phyloP scores from a whole-genome alignment of 2,329 filamentous ascomycete species.

The Xylaria sp. region DNA sequence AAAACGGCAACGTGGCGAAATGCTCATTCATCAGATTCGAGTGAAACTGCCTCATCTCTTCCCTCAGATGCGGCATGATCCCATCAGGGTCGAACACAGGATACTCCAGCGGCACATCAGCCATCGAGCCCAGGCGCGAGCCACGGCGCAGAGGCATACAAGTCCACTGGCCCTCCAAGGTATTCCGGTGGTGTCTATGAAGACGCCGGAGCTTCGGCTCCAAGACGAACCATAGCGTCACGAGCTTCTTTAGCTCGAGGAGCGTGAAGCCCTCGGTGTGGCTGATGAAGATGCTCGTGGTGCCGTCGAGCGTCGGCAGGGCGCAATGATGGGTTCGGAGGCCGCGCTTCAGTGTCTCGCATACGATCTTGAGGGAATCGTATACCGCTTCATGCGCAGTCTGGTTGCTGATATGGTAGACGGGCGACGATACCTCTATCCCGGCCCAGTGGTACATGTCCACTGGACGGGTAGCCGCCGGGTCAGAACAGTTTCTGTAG shows the following conservation, averaged over 20 bases:
- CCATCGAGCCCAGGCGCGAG: conserved; percentile 18
- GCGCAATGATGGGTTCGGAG: conserved; percentile 41
- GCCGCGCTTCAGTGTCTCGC: conserved; percentile 21
- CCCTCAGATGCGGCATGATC: conserved; percentile 10
- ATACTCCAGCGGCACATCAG: neutral
- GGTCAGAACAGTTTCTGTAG: neutral
- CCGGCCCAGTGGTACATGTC: conserved; percentile 35
- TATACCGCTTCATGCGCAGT: neutral
- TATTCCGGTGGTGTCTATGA: conserved; percentile 23
- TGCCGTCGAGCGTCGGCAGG: conserved; percentile 29
- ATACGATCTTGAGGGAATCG: conserved; percentile 1
- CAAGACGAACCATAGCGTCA: conserved; percentile 31
- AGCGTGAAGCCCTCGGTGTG: conserved; percentile 38
- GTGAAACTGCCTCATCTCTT: neutral
- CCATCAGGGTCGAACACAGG: neutral
- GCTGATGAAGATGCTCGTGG: conserved; percentile 36
- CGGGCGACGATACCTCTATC: conserved; percentile 40
- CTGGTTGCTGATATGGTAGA: conserved; percentile 8
- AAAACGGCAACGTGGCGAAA: neutral
- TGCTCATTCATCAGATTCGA: conserved; percentile 21
- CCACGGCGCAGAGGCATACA: conserved; percentile 11
- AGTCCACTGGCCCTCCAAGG: neutral
- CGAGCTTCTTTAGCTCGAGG: conserved; percentile 39
- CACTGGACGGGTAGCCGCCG: neutral
- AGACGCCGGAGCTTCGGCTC: conserved; percentile 15